Percentiles rank a stretch among this genome's conserved stretches.
Conservation (phyloP, 306 rosid genomes). For the Psophocarpus tetragonolobus region DNA sequence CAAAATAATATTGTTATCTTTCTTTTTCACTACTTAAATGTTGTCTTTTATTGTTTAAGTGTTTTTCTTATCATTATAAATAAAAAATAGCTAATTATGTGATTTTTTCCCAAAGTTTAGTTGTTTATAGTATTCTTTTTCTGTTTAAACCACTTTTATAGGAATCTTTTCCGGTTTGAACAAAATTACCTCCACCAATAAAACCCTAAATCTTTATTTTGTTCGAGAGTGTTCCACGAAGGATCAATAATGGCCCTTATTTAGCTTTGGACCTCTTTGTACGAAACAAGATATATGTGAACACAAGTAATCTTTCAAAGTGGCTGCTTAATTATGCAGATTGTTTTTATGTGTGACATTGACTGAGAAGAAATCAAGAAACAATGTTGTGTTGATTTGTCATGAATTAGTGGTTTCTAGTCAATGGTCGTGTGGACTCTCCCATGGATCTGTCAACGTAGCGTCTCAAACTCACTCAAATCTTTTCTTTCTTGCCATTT, state of each 20-base stretch:
- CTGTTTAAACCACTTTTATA: too few species aligned
- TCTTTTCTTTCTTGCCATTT: background rate
- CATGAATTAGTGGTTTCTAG: background rate
- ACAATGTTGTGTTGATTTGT: background rate
- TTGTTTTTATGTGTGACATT: background rate
- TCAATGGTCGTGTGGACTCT: conserved; percentile 28
- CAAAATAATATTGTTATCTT: too few species aligned
- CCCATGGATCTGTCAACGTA: conserved; percentile 11
- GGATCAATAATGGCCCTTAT: background rate
- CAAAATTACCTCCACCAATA: too few species aligned
- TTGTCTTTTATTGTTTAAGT: too few species aligned
- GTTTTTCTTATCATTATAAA: too few species aligned
- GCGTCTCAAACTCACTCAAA: conserved; percentile 28
- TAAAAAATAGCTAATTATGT: too few species aligned
- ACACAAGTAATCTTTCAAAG: background rate
- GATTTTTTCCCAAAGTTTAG: too few species aligned
- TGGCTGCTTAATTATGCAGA: background rate
- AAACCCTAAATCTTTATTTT: background rate
- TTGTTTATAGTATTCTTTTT: too few species aligned
- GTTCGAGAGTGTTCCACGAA: background rate
- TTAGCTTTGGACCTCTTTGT: background rate
- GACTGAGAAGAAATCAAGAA: background rate
- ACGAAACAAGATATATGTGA: background rate
- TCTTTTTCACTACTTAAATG: too few species aligned
- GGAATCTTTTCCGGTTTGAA: too few species aligned